phyloP scores from a whole-genome alignment of 345 rosid genomes.

The Brassica napus region DNA sequence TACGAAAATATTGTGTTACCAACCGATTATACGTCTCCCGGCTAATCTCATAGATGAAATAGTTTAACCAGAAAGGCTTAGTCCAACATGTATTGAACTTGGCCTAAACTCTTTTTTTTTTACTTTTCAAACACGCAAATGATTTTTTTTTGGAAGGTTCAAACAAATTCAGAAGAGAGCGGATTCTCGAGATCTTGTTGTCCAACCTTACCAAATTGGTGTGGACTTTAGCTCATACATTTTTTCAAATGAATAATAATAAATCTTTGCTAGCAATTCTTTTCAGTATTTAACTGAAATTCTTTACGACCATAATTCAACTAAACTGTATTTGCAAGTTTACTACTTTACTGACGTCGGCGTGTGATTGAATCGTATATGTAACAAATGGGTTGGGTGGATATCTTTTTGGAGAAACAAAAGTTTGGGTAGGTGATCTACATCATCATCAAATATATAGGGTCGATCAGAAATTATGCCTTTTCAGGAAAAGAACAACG shows the following conservation, averaged over 20 bases:
- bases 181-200: background rate
- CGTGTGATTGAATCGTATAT: background rate
- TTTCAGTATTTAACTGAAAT: background rate
- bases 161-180: background rate
- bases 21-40: background rate
- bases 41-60: background rate
- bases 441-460: slow-evolving; percentile 30
- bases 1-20: background rate
- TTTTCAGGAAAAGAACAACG: slow-evolving; percentile 24
- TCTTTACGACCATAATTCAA: slow-evolving; percentile 20
- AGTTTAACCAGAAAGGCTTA: background rate
- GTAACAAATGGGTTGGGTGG: slow-evolving; percentile 5
- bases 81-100: background rate
- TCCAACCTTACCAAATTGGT: background rate
- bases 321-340: slow-evolving; percentile 12
- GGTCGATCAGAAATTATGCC: slow-evolving; percentile 28
- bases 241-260: background rate
- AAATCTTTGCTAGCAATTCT: background rate
- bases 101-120: too few species aligned
- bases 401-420: slow-evolving; percentile 16
- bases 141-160: background rate
- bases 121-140: background rate
- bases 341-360: slow-evolving; percentile 25
- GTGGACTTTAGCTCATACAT: slow-evolving; percentile 7
- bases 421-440: slow-evolving; percentile 33